A percentile compares a stretch with the other conserved stretches of the same genome.
Conservation (phyloP, 495 filamentous ascomycete species). For the Penicillium canescens region DNA sequence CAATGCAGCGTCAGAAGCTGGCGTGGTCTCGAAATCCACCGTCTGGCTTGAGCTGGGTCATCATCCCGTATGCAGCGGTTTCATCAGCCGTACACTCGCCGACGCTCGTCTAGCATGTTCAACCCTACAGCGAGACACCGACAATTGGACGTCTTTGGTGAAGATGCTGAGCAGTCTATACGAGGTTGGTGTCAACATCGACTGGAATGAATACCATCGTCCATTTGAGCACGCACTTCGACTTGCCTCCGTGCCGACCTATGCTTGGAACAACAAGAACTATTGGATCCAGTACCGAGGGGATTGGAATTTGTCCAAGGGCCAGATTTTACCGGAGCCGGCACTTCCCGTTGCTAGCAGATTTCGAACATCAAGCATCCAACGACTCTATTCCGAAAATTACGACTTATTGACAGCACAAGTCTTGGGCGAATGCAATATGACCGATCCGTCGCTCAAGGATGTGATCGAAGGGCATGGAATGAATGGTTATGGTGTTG, state of each 20-base stretch:
- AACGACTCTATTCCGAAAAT: constrained; percentile 5
- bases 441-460: not conserved
- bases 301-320: constrained; percentile 37
- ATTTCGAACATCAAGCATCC: constrained; percentile 15
- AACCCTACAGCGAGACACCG: constrained; percentile 37
- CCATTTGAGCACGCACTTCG: constrained; percentile 53
- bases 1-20: constrained; percentile 15
- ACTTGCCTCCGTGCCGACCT: constrained; percentile 63
- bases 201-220: constrained; percentile 69
- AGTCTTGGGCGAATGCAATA: not conserved
- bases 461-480: not conserved
- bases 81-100: constrained; percentile 21
- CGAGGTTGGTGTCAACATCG: constrained; percentile 54
- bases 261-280: constrained; percentile 43
- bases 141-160: constrained; percentile 57
- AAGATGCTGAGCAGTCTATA: constrained; percentile 55
- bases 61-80: constrained; percentile 31
- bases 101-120: constrained; percentile 43
- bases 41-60: constrained; percentile 40
- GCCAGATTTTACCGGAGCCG: constrained; percentile 12
- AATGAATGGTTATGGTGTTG: no score
- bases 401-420: not conserved
- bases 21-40: constrained; percentile 20
- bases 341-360: not conserved
- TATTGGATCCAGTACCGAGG: constrained; percentile 40